Evolutionary conservation across 768 basidiomycete genomes (phyloP).

Genomic region (Wakefieldia striispora): DNA sequence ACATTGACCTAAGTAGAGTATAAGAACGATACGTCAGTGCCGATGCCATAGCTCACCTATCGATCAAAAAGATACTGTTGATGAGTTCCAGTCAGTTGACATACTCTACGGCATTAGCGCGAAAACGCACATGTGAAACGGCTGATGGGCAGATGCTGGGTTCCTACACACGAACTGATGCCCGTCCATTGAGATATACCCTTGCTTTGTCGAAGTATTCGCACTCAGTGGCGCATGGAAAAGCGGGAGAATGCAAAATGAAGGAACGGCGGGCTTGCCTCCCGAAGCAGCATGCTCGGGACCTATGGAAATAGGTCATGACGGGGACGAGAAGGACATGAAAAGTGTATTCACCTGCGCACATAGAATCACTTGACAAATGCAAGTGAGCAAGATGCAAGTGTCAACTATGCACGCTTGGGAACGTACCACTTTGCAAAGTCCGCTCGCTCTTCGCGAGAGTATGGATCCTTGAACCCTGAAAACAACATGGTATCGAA

Average conservation of each 20-base stretch:
- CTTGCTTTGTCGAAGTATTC: conserved; percentile 26
- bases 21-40: neutral
- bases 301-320: conserved; percentile 31
- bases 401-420: no score
- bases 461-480: conserved; percentile 67
- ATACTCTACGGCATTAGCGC: neutral
- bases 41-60: conserved; percentile 5
- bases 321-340: neutral
- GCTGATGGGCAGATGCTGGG: conserved; percentile 45
- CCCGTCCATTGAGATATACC: conserved; percentile 55
- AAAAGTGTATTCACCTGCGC: conserved; percentile 35
- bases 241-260: conserved; percentile 53
- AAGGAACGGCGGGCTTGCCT: conserved; percentile 41
- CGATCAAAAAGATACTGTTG: conserved; percentile 20
- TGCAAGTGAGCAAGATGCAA: neutral
- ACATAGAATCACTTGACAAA: conserved; percentile 47
- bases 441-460: conserved; percentile 49
- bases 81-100: neutral
- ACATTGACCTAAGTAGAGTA: conserved; percentile 41
- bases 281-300: conserved; percentile 45
- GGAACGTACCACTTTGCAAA: conserved; percentile 51
- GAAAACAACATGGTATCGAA: neutral
- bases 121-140: conserved; percentile 56
- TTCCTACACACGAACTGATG: conserved; percentile 54
- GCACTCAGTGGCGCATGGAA: conserved; percentile 43